Conservation (phyloP, 2,329 filamentous ascomycete genomes). For the Chrysoporthe austroafricana region DNA sequence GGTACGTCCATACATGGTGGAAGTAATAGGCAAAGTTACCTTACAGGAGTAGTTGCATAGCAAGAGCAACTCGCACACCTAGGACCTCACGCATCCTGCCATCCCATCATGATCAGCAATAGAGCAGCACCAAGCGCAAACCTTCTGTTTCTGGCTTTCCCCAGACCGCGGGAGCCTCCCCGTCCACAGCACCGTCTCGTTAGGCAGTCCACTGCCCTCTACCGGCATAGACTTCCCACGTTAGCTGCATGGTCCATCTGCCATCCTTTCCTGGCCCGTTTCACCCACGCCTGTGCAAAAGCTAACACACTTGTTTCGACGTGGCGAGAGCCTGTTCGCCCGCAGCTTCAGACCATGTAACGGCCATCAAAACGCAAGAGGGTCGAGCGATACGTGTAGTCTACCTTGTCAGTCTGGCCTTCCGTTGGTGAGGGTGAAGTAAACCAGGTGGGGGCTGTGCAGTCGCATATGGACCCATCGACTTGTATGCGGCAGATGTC, state of each 20-base stretch:
- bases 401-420: no score
- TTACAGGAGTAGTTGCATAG: no score
- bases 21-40: no score
- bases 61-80: background rate
- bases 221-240: no score
- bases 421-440: no score
- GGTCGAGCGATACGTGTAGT: no score
- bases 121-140: background rate
- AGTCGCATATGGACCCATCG: slow-evolving; percentile 5
- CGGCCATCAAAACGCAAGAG: no score
- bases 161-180: background rate
- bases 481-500: background rate
- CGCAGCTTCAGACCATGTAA: no score
- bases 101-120: background rate
- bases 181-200: background rate
- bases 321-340: background rate
- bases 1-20: background rate
- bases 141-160: background rate
- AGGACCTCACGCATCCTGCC: background rate
- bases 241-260: no score
- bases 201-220: background rate
- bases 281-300: background rate
- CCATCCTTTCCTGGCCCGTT: no score
- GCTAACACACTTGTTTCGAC: background rate
- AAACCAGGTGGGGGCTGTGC: no score